phyloP scores from a whole-genome alignment of 2,329 filamentous ascomycete genomes.

The Ciborinia camelliae region DNA sequence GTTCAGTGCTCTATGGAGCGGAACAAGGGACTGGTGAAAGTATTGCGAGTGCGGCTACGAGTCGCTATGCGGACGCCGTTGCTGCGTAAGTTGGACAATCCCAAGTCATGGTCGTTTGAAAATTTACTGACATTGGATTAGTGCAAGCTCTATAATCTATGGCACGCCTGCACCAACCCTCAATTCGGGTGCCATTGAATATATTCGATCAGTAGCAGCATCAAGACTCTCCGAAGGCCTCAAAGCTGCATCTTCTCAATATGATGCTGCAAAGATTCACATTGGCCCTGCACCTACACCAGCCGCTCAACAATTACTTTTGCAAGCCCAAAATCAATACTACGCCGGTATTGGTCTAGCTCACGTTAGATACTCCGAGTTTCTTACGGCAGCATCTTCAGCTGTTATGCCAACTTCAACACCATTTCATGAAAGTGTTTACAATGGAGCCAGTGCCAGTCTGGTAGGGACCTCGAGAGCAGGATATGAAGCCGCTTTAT shows the following conservation, averaged over 20 bases:
- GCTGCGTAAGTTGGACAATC: constrained; percentile 46
- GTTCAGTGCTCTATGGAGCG: constrained; percentile 52
- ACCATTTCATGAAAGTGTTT: constrained; percentile 41
- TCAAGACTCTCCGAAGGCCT: constrained; percentile 68
- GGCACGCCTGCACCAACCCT: constrained; percentile 64
- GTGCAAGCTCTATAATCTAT: constrained; percentile 56
- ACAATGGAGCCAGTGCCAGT: constrained; percentile 26
- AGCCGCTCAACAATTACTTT: constrained; percentile 52
- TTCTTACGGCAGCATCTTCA: constrained; percentile 67
- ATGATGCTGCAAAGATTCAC: constrained; percentile 63
- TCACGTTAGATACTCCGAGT: constrained; percentile 74
- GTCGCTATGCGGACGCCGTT: constrained; percentile 55
- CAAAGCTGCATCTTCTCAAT: constrained; percentile 66
- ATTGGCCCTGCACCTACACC: constrained; percentile 56
- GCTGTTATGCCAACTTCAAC: constrained; percentile 63
- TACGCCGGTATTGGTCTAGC: constrained; percentile 76
- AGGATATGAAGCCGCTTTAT: constrained; percentile 28
- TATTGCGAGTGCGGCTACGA: constrained; percentile 49
- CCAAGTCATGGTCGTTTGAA: constrained; percentile 20
- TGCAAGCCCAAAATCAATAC: constrained; percentile 63
- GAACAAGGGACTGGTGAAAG: constrained; percentile 43
- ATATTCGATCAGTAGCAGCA: constrained; percentile 65
- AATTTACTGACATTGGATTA: constrained; percentile 20
- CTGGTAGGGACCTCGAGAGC: constrained; percentile 31
- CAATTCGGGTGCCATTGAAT: constrained; percentile 49